Evolutionary conservation across 208 protist species (phyloP).

Genomic region (Trypanosoma avium): DNA sequence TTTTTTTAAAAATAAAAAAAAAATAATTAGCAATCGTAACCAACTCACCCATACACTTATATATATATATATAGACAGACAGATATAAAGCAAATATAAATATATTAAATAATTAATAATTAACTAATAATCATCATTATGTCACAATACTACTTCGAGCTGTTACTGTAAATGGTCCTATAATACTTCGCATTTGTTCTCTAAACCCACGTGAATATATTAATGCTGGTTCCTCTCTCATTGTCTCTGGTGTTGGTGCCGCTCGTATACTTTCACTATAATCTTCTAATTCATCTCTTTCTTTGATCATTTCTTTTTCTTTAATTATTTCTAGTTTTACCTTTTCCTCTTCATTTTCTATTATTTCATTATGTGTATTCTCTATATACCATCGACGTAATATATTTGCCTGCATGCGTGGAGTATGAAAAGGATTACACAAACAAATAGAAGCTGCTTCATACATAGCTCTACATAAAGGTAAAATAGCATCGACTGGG

Average conservation of each 20-base stretch:
- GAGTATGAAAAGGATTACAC: constrained; percentile 79
- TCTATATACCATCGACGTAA: constrained; percentile 18
- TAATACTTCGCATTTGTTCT: constrained; percentile 46
- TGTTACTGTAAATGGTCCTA: constrained; percentile 68
- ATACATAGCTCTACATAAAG: constrained; percentile 77
- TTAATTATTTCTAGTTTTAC: no score
- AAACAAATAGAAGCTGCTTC: constrained; percentile 65
- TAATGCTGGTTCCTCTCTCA: constrained; percentile 45
- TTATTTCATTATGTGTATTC: neutral
- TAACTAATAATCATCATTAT: neutral
- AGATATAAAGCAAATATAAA: neutral
- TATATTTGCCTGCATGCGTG: constrained; percentile 44
- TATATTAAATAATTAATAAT: neutral
- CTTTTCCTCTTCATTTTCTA: no score
- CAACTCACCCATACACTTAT: no score
- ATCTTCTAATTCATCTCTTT: no score
- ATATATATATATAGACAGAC: neutral
- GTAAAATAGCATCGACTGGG: constrained; percentile 74
- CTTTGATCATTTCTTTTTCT: no score
- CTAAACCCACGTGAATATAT: constrained; percentile 61
- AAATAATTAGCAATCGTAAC: no score
- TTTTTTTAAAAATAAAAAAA: no score
- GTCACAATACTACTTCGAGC: constrained; percentile 57
- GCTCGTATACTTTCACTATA: constrained; percentile 9
- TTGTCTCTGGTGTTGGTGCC: constrained; percentile 20